Base-by-base conservation (phyloP, 192 early-diverging fungal genomes). In the Glomus cerebriforme region DNA sequence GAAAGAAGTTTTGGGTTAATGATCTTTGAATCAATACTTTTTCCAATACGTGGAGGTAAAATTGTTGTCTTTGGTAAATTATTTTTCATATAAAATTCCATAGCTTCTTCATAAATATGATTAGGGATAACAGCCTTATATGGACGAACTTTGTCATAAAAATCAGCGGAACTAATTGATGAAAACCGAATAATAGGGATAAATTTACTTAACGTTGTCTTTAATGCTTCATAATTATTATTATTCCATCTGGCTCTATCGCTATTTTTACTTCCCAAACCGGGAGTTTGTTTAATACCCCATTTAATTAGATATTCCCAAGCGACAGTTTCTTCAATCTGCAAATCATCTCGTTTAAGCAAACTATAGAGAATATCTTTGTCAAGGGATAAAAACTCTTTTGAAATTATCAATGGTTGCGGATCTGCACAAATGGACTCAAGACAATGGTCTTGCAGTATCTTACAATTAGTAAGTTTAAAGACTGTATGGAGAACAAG, bases 401-500 rank as follows among this genome's bases (percentile, higher is more conserved):
- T n/a, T n/a, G n/a, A 75, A 75, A 62, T 75, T 60, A 75, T 19
- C 60, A 59, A 35, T 26, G n/a, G 43, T 24, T 35, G 49, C 17
- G 54, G 54, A 59, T 75, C 29, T 62, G 32, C 29, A 58, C 73
- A 75, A 10, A 75, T 58, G 7, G 17, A 60, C 22, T 62, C 58
- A 35, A 75, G 32, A 54, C 70, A 72, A 60, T 37, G n/a, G 7
- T 34, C 47, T 35, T 35, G 47, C n/a, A n/a, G n/a, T n/a, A n/a
- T n/a, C n/a, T n/a, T n/a, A n/a, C 22, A 75, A 27, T 60, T 34
- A 35, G n/a, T 58, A 58, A 34, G 59, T 35, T 17, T 34, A 58
- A 26, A 35, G 1, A 75, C 73, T 6, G 39, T 2, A 12, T 43
- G 9, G 9, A 43, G 12, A 43, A 43, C 10, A 1, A 43, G 39